Evolutionary conservation across 129 eudicot species (phyloP).

Genomic region (Chrysanthemum lavandulifolium): DNA sequence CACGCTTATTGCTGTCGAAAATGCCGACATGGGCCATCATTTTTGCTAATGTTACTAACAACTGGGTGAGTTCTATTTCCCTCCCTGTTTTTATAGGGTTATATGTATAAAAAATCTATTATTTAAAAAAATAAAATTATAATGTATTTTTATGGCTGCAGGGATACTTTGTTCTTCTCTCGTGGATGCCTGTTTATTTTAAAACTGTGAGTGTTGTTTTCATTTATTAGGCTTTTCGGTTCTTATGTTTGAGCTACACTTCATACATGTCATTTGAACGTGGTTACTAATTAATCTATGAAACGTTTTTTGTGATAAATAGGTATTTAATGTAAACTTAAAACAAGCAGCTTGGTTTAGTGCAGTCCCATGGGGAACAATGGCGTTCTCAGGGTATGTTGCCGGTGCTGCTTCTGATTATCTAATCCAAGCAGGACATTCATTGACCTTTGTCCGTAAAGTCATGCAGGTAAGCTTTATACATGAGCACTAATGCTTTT

Average conservation of each 20-base stretch:
- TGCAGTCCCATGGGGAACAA: conserved; percentile 99
- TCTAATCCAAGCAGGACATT: conserved; percentile 65
- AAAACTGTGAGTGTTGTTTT: conserved; percentile 55
- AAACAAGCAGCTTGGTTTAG: conserved; percentile 99
- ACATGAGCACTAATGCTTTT: neutral
- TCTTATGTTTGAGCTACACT: neutral
- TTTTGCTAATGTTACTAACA: conserved; percentile 85
- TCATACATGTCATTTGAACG: neutral
- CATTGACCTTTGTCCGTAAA: conserved; percentile 74
- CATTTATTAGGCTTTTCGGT: neutral
- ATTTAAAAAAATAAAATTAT: neutral
- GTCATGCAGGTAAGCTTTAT: conserved; percentile 73
- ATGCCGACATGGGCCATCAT: conserved; percentile 95
- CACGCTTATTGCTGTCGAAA: conserved; percentile 66
- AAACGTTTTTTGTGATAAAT: neutral
- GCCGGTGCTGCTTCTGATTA: conserved; percentile 93
- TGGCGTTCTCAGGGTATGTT: conserved; percentile 91
- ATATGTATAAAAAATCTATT: neutral
- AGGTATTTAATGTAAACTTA: conserved; percentile 47
- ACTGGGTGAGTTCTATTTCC: conserved; percentile 59
- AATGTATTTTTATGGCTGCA: conserved; percentile 38
- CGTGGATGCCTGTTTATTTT: conserved; percentile 99
- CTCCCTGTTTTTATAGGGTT: neutral
- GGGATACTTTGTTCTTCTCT: conserved; percentile 98
- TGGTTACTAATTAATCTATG: neutral